A percentile compares a stretch with the other conserved stretches of the same genome.
These are phyloP conservation scores for Centella asiatica DNA, from an alignment of 129 eudicot genomes.

Conservation along the genomic window DNA sequence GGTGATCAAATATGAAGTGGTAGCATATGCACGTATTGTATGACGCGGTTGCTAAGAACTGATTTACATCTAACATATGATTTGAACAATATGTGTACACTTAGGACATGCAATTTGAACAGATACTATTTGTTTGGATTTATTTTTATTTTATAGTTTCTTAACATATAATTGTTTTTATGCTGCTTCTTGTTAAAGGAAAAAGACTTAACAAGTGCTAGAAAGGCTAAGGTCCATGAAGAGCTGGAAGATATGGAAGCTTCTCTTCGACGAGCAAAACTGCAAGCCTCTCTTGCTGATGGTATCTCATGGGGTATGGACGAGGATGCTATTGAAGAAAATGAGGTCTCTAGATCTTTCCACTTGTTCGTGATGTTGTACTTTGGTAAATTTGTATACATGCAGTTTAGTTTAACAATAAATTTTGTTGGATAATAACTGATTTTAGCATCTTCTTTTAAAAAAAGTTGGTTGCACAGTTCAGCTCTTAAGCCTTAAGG, in stretches of 20 bases:
- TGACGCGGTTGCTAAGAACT: too few relatives aligned
- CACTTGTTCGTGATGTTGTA: not conserved
- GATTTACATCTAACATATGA: too few relatives aligned
- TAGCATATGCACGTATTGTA: too few relatives aligned
- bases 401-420: not conserved
- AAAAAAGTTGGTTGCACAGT: too few relatives aligned
- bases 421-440: too few relatives aligned
- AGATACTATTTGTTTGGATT: too few relatives aligned
- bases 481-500: not conserved
- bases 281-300: constrained; percentile 84
- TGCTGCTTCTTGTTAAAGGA: constrained; percentile 46
- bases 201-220: constrained; percentile 50
- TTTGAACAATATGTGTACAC: too few relatives aligned
- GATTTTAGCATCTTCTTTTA: too few relatives aligned
- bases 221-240: constrained; percentile 32
- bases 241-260: constrained; percentile 88
- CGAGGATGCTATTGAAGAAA: constrained; percentile 96
- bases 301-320: constrained; percentile 99
- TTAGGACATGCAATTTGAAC: too few relatives aligned
- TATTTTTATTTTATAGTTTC: too few relatives aligned
- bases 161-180: too few relatives aligned
- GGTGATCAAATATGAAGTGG: too few relatives aligned
- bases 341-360: constrained; percentile 44
- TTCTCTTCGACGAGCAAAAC: constrained; percentile 79
- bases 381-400: not conserved